Percentiles rank a stretch among this genome's conserved stretches.
These are phyloP conservation scores for Oenanthe sinensis DNA, from an alignment of 129 eudicot species.

Conservation along the genomic window DNA sequence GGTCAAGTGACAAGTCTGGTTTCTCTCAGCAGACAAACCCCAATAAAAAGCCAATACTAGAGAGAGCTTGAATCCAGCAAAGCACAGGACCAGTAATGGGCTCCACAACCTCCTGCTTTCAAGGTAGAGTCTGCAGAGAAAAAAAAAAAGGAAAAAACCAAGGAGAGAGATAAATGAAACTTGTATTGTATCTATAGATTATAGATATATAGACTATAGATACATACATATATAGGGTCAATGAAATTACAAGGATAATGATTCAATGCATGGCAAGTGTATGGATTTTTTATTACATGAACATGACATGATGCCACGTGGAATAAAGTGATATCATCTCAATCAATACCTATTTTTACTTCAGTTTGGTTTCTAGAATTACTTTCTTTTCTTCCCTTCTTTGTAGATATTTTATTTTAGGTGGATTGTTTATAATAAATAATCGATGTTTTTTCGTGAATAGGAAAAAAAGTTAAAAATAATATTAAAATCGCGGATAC, in stretches of 20 bases:
- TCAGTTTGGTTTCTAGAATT: neutral
- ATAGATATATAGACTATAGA: no score
- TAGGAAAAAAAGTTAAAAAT: no score
- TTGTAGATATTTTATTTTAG: neutral
- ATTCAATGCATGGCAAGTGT: conserved; percentile 7
- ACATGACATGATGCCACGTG: conserved; percentile 7
- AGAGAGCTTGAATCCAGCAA: conserved; percentile 65
- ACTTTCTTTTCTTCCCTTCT: neutral
- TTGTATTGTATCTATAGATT: neutral
- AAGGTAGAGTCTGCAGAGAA: neutral
- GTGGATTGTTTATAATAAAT: neutral
- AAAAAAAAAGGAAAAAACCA: neutral
- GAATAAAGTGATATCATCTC: neutral
- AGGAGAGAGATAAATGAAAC: neutral
- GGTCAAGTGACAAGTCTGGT: conserved; percentile 27
- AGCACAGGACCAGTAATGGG: conserved; percentile 62
- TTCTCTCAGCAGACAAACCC: conserved; percentile 40
- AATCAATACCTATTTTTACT: neutral
- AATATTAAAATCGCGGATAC: no score
- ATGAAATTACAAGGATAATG: conserved; percentile 3
- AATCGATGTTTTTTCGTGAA: no score
- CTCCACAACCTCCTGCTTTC: conserved; percentile 32
- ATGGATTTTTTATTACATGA: conserved; percentile 6
- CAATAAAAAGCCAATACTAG: conserved; percentile 50
- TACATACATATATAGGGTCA: neutral